Evolutionary conservation across 2,329 filamentous ascomycete species (phyloP).

Genomic region (Microsporum ferrugineum): DNA sequence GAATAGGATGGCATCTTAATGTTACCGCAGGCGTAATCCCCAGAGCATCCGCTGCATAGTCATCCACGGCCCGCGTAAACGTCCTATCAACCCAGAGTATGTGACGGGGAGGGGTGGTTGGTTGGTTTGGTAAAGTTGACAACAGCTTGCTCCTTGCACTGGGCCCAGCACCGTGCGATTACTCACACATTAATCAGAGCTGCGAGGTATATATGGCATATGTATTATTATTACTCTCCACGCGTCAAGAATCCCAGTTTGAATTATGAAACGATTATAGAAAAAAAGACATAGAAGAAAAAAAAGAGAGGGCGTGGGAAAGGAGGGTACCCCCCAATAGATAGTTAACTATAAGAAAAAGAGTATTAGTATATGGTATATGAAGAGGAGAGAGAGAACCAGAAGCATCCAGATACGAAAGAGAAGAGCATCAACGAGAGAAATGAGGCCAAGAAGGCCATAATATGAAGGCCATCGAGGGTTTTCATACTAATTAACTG

Average conservation of each 20-base stretch:
- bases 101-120: neutral
- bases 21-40: neutral
- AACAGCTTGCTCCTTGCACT: neutral
- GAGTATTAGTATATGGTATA: neutral
- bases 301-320: neutral
- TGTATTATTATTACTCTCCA: neutral
- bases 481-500: conserved; percentile 4
- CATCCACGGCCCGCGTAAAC: conserved; percentile 1
- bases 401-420: neutral
- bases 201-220: neutral
- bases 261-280: neutral
- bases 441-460: neutral
- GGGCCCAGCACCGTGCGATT: neutral
- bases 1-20: conserved; percentile 1
- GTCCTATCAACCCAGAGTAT: neutral
- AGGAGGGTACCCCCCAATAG: neutral
- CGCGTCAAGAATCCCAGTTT: neutral
- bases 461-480: neutral
- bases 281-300: neutral
- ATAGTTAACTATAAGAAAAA: neutral
- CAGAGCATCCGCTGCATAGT: conserved; percentile 2
- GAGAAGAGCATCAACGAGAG: neutral
- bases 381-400: neutral
- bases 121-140: neutral
- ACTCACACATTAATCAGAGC: neutral